Base-by-base conservation (phyloP, 2,329 filamentous ascomycete genomes). In the Aspergillus unguis region DNA sequence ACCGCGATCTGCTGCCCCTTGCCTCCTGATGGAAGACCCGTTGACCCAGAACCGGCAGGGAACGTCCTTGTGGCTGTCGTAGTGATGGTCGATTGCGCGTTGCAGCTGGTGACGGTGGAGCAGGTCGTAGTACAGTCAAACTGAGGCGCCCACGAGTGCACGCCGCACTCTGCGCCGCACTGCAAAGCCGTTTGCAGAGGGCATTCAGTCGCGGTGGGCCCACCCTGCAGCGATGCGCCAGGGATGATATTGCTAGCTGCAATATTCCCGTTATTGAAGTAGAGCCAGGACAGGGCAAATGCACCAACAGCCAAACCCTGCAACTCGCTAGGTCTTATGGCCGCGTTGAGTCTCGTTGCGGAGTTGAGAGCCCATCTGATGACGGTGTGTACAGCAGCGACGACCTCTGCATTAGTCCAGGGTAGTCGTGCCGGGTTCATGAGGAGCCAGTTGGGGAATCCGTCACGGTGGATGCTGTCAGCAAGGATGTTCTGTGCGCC, bases 1-100 rank as follows among this genome's bases (percentile, higher is more conserved):
- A 62, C 41, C 1, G 58, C 58, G 11, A 61, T 57, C 36, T 61
- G 59, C 26, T 61, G 52, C 40, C 55, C 55, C 9, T 38, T 38
- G 36, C 36, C 36, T 38, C 36, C 36, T 3, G 36, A 38, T 6
- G 36, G 36, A 38, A 38, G 36, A 38, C 36, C 17, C n/a, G 36
- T 38, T 38, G 36, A 38, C 25, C 36, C 36, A 38, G 36, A 23
- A 17, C 36, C 36, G 6, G 36, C 36, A 38, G 36, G 11, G 17
- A 38, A 38, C 36, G 36, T 38, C 5, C 36, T 38, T 17, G 36
- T 38, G 6, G 36, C 36, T 38, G 36, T 38, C 17, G 36, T 38
- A 23, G 36, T 38, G 11, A 38, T 38, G 5, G 36, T 38, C 17
- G 36, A 38, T 38, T 38, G 36, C 17, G 36, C 36, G 36, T 38